These are phyloP conservation scores for Fusarium secorum DNA, from an alignment of 2,329 filamentous ascomycete genomes.

Conservation along the genomic window DNA sequence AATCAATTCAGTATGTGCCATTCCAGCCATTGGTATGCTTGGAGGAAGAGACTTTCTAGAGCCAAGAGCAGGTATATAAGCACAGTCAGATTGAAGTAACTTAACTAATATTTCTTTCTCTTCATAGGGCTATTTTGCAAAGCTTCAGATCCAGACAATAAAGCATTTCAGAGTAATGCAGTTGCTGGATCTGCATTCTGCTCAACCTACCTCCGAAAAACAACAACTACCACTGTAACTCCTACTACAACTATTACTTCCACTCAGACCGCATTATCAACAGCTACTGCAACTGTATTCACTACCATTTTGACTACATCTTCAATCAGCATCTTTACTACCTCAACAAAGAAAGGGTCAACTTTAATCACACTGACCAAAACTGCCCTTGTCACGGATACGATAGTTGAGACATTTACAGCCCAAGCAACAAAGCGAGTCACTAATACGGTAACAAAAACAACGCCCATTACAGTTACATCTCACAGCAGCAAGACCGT, in stretches of 20 bases:
- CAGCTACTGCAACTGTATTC: neutral
- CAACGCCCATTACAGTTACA: neutral
- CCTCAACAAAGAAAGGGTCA: neutral
- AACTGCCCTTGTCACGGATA: neutral
- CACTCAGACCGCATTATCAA: neutral
- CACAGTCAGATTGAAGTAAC: fast-evolving
- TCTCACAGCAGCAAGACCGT: neutral
- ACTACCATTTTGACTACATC: neutral
- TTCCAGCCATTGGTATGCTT: neutral
- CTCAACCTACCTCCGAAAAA: neutral
- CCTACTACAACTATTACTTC: neutral
- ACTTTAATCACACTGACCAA: neutral
- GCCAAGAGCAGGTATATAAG: neutral
- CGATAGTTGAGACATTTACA: neutral
- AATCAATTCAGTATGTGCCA: neutral
- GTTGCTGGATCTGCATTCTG: neutral
- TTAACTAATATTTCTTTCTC: neutral
- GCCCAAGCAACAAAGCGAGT: neutral
- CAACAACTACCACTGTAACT: neutral
- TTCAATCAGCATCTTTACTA: neutral
- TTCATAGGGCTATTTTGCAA: neutral
- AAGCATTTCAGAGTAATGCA: neutral
- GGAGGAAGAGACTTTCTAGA: neutral
- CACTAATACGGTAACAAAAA: neutral
- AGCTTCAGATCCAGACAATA: neutral